Conservation (phyloP, 1,284 basidiomycete genomes). For the Neonothopanus nambi region DNA sequence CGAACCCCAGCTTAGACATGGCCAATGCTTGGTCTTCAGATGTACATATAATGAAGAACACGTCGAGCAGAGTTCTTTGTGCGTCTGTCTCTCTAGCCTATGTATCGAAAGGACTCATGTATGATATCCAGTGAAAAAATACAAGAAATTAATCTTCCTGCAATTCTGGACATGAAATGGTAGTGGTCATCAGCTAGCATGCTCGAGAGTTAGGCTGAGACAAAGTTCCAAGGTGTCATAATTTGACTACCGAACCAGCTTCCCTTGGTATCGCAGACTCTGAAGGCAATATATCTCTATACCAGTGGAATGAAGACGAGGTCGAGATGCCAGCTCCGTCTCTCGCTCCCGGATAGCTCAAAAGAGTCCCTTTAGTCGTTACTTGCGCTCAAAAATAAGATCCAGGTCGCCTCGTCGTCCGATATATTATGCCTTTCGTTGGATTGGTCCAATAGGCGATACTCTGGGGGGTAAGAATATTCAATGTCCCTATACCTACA, state of each 20-base stretch:
- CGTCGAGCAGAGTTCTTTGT: conserved; percentile 20
- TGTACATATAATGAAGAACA: conserved; percentile 20
- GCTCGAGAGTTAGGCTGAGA: not conserved
- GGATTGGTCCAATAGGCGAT: conserved; percentile 80
- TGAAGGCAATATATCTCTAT: conserved; percentile 73
- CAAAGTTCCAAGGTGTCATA: conserved; percentile 55
- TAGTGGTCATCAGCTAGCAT: conserved; percentile 26
- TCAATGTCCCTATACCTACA: not conserved
- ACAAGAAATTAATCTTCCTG: conserved; percentile 75
- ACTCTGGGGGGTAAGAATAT: conserved; percentile 26
- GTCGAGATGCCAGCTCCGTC: conserved; percentile 38
- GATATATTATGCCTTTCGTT: conserved; percentile 80
- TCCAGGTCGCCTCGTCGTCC: conserved; percentile 55
- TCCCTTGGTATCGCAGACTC: conserved; percentile 79
- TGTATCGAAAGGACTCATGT: not conserved
- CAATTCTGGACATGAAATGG: conserved; percentile 95
- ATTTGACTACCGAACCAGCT: conserved; percentile 38
- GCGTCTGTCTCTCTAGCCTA: not conserved
- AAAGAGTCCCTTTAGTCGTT: conserved; percentile 34
- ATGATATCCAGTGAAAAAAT: conserved; percentile 53
- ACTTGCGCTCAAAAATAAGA: conserved; percentile 45
- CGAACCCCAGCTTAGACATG: conserved; percentile 44
- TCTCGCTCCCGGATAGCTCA: not conserved
- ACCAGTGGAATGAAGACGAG: conserved; percentile 52
- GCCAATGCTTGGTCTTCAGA: conserved; percentile 71